A percentile compares a stretch with the other conserved stretches of the same genome.
Conservation (phyloP, 106 monocot genomes). For the Acorus gramineus region DNA sequence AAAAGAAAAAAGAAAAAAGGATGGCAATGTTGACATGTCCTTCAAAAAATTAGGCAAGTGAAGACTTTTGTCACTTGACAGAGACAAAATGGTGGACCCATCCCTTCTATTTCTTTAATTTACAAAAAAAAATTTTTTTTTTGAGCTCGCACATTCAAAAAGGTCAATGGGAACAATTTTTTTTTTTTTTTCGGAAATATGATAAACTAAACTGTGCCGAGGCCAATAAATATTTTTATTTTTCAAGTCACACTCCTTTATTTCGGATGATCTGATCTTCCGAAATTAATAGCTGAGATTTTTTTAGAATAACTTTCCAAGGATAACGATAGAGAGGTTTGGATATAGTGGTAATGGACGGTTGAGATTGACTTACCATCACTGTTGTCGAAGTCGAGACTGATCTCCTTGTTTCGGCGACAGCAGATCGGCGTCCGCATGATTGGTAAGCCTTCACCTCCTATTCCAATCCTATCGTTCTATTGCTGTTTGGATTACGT, state of each 20-base stretch:
- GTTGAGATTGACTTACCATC: slow-evolving; percentile 7
- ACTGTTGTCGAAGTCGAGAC: slow-evolving; percentile 20
- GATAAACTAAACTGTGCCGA: no score
- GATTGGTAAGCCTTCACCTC: background rate
- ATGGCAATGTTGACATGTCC: no score
- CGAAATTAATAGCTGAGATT: no score
- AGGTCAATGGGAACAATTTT: slow-evolving; percentile 21
- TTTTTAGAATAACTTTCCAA: no score
- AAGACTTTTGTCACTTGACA: background rate
- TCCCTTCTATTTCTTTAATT: no score
- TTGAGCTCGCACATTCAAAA: no score
- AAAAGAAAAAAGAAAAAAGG: background rate
- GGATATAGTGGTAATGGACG: slow-evolving; percentile 2
- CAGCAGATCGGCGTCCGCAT: slow-evolving; percentile 20
- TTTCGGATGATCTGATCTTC: no score
- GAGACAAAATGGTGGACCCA: no score
- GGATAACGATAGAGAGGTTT: background rate
- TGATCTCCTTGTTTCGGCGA: slow-evolving; percentile 11
- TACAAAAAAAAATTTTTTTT: no score
- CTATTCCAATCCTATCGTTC: background rate
- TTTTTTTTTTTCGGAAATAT: background rate
- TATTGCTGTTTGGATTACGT: background rate
- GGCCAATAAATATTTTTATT: no score
- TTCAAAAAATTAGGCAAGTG: no score
- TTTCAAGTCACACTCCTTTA: no score